These are phyloP conservation scores for Pleurotus sapidus DNA, from an alignment of 768 basidiomycete genomes.

Conservation along the genomic window DNA sequence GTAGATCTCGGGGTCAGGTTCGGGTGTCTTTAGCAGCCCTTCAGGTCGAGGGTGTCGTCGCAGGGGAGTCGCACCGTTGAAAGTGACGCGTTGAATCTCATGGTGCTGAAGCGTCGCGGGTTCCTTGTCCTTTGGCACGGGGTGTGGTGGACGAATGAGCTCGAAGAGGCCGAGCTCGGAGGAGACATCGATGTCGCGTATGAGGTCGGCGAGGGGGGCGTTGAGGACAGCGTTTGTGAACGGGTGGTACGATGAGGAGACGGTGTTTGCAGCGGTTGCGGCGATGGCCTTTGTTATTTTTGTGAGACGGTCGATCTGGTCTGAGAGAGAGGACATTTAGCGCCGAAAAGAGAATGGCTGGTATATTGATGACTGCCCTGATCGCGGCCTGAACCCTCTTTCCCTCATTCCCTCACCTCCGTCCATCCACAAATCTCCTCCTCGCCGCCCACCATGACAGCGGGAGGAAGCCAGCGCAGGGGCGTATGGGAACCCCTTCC, in stretches of 20 bases:
- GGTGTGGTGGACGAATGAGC: constrained; percentile 34
- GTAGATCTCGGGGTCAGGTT: constrained; percentile 72
- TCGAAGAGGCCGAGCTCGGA: constrained; percentile 73
- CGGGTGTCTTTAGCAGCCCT: constrained; percentile 19
- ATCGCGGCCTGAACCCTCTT: background rate
- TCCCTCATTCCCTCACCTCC: background rate
- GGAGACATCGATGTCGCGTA: constrained; percentile 75
- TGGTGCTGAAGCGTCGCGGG: constrained; percentile 14
- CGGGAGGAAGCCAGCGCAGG: constrained; percentile 8
- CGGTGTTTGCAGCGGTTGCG: constrained; percentile 33
- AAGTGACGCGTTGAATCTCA: constrained; percentile 61
- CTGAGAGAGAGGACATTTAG: constrained; percentile 51
- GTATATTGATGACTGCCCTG: background rate
- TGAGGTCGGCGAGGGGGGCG: constrained; percentile 66
- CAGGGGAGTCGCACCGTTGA: constrained; percentile 71
- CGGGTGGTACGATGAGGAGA: constrained; percentile 28
- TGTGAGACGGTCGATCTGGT: constrained; percentile 67
- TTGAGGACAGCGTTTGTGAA: constrained; percentile 68
- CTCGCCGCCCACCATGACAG: constrained; percentile 3
- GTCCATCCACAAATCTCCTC: background rate
- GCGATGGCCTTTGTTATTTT: constrained; percentile 50
- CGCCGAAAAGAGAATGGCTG: background rate
- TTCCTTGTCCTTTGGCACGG: constrained; percentile 25
- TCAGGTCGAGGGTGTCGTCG: constrained; percentile 37
- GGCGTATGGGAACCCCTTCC: constrained; percentile 52